phyloP scores from a whole-genome alignment of 2,329 filamentous ascomycete species.

The Pseudogymnoascus sp. region DNA sequence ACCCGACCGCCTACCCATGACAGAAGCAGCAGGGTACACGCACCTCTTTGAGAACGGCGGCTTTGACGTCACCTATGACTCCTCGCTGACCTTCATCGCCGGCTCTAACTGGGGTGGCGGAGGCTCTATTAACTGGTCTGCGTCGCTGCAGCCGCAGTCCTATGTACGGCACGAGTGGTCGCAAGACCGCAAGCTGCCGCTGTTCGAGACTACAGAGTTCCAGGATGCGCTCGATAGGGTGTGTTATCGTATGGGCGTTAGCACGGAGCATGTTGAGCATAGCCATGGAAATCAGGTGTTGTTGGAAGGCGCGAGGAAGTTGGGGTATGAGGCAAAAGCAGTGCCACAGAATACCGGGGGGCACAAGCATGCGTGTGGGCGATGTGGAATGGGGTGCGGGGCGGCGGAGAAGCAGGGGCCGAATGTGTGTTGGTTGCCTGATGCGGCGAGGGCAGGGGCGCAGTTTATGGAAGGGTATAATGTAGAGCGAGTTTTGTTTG shows the following conservation, averaged over 20 bases:
- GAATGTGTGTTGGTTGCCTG: constrained; percentile 67
- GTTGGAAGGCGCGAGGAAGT: constrained; percentile 65
- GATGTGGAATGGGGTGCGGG: constrained; percentile 54
- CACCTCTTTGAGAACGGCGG: constrained; percentile 67
- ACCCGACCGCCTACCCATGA: constrained; percentile 67
- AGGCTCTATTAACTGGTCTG: constrained; percentile 81
- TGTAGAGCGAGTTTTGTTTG: constrained; percentile 65
- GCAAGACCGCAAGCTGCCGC: constrained; percentile 53
- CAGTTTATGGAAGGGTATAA: constrained; percentile 78
- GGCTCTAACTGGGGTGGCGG: constrained; percentile 79
- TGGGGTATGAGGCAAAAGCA: constrained; percentile 62
- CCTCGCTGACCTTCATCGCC: constrained; percentile 53
- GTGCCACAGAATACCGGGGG: constrained; percentile 77
- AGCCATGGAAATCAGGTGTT: constrained; percentile 65
- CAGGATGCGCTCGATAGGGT: constrained; percentile 76
- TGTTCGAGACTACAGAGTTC: constrained; percentile 68
- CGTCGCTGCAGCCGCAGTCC: constrained; percentile 58
- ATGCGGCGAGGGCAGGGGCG: constrained; percentile 70
- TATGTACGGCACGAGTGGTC: constrained; percentile 80
- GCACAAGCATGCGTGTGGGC: constrained; percentile 65
- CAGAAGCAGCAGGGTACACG: constrained; percentile 48
- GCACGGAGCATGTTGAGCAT: constrained; percentile 57
- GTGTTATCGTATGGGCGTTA: constrained; percentile 70
- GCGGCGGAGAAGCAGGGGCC: constrained; percentile 73
- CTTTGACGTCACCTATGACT: constrained; percentile 47